Evolutionary conservation across 306 rosid species (phyloP), one percentile per base, ranked within the genome.

Genomic region (Cicer bijugum): DNA sequence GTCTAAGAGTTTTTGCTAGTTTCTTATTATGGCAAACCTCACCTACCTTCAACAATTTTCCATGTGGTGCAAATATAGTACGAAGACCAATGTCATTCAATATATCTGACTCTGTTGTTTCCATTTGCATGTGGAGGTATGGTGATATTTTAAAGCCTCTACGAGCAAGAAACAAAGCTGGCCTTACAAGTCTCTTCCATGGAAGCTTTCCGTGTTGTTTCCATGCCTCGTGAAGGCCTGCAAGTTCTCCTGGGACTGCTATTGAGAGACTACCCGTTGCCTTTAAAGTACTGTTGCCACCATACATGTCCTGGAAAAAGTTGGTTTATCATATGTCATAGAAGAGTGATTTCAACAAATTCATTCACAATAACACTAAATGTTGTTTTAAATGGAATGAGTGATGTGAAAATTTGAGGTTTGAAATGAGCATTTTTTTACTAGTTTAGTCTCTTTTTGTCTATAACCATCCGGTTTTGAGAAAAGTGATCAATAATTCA

Each of bases 181-280:
- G 98, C 60, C 73, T 66, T 19, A 91, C 88, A 70, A 89, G 92
- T 72, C 88, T 86, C 23, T 80, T 6, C 98, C 98, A 93, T 48
- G 89, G 88, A 73, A 91, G 91, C 86, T 66, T 88, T 58, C 97
- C 98, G 28, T 89, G 58, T 43, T 82, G 88, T 69, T 81, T 83
- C 96, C 97, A 93, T 19, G 75, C 96, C 58, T 72, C 28, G 72
- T 85, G 80, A 70, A 93, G 97, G 9, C 97, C 97, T 6, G 96
- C 94, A 8, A 93, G 88, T 69, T 88, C 87, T 52, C 92, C 96
- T 1, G 97, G 97, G 59, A 89, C 85, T 47, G 81, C 97, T 17
- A 91, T 48, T 0, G 98, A 85, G 58, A 93, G 90, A 40, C 83
- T 79, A 2, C 98, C 97, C 58, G 7, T 79, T 28, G 17, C 78